Evolutionary conservation across 768 basidiomycete genomes (phyloP).

Genomic region (Leccinum subgranulosum): DNA sequence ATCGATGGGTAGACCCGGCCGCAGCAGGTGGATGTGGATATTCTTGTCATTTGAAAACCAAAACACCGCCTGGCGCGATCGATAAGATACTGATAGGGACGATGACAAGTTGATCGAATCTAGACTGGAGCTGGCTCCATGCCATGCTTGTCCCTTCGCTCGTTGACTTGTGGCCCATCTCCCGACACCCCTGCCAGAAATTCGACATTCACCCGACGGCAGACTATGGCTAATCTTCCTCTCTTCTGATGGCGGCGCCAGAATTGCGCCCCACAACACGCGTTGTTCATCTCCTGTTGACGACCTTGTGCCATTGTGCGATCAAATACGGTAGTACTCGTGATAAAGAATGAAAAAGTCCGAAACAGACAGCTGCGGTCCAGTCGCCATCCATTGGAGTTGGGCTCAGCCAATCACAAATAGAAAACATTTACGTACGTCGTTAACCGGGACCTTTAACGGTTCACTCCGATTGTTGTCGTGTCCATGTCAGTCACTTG

Average conservation of each 20-base stretch:
- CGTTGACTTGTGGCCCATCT: background rate
- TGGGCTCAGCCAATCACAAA: slow-evolving; percentile 5
- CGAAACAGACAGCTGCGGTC: slow-evolving; percentile 1
- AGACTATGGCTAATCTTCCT: background rate
- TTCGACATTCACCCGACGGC: background rate
- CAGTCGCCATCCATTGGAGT: background rate
- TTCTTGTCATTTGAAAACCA: slow-evolving; percentile 9
- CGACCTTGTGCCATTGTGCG: slow-evolving; percentile 1
- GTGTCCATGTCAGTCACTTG: too few species aligned
- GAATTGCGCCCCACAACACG: background rate
- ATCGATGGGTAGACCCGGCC: background rate
- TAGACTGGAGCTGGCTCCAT: background rate
- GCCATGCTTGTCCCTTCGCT: background rate
- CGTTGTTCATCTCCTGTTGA: background rate
- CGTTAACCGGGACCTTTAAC: background rate
- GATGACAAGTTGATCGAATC: slow-evolving; percentile 5
- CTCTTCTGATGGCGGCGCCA: background rate
- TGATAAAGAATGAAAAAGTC: background rate
- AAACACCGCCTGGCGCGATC: slow-evolving; percentile 13
- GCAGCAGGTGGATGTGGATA: slow-evolving; percentile 5
- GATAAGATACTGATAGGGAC: slow-evolving; percentile 23
- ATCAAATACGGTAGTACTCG: background rate
- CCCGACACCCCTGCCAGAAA: background rate
- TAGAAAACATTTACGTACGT: background rate
- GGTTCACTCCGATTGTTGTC: background rate